Evolutionary conservation across 768 basidiomycete genomes (phyloP), one percentile per base, ranked within the genome.

Genomic region (Hypholoma sublateritium): DNA sequence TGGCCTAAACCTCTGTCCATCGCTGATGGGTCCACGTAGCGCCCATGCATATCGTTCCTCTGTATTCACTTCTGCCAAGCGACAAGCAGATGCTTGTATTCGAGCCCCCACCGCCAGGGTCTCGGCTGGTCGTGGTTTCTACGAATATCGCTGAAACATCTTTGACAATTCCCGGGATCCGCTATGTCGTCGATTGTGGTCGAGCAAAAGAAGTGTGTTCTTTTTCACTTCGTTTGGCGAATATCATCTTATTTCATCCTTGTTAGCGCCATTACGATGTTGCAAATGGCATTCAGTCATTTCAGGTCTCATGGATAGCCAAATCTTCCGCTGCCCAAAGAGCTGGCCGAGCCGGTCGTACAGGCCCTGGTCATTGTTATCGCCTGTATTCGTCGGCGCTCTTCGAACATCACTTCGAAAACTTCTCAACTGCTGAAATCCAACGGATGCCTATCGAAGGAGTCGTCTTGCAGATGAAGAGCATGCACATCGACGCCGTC

Each of bases 81-180:
- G 95, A 98, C 54, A 92, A 93, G 69, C 97, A 99, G 67, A 94
- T 98, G 90, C 80, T 80, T 17, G 95, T 98, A 2, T 99, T 99
- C 68, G 75, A 87, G 57, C 77, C 87, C 1, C 93, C 95, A 12
- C 97, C 97, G 4, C 72, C 77, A 4, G 91, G 88, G 5, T 75
- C 79, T 57, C 90, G 97, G 35, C 80, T 99, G 3, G 95, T 98
- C 13, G 93, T 98, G 14, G 88, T 99, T 5, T 86, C 96, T 1
- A 98, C 96, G 1, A 98, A 98, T 68, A 89, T 98, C 24, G 96
- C 96, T 1, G 96, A 98, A 70, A 98, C 96, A 0, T 97, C 96
- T 6, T 77, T 98, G 32, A 98, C 96, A 0, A 99, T 99, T 57
- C 96, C 96, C 22, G 92, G 91, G 5, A 95, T 99, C 64, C 89